Evolutionary conservation across 805 yeast genomes (phyloP), one percentile per base, ranked within the genome.

Genomic region (Yamadazyma takamatsuzukensis): DNA sequence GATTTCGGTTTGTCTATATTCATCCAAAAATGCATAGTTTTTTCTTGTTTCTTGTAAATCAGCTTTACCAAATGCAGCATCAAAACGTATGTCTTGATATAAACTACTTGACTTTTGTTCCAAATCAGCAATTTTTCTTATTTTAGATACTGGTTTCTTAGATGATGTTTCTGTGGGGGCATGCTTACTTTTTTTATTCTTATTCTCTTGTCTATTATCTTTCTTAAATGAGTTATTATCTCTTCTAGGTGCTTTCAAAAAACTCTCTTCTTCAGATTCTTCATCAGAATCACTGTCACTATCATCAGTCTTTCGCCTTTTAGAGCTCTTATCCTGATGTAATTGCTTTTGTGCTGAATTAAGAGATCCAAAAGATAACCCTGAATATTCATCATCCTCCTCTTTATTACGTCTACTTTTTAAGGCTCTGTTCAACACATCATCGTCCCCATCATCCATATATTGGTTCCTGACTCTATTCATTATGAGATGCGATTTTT

Each of bases 71-170:
- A 78, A 77, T 0, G 96, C 88, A 3, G 90, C 74, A 56, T 93
- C 96, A 54, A 93, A 93, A 45, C 98, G 70, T 21, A 94, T 81
- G 61, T 93, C 98, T 30, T 76, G 72, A 53, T 83, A 80, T 18
- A 81, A 58, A 11, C 64, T 65, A 11, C 56, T 47, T 31, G 56
- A 53, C 43, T 56, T 65, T 15, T 63, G 60, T 15, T 57, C 49
- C 30, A 65, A 68, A 28, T 90, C 93, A 2, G 84, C 90, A 9
- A 89, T 79, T 27, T 80, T 78, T 43, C 97, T 70, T 22, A 86
- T 66, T 42, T 69, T 67, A 0, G 86, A 64, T 0, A 83, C 94
- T 12, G 80, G 82, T 43, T 62, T 72, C 55, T 83, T 87, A 0
- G 95, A 65, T 5, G 93, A 82, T 16, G 75, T 50, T 51, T 85